phyloP scores from a whole-genome alignment of 352 stramenopile genomes.

The Pythium rhizo-oryzae region DNA sequence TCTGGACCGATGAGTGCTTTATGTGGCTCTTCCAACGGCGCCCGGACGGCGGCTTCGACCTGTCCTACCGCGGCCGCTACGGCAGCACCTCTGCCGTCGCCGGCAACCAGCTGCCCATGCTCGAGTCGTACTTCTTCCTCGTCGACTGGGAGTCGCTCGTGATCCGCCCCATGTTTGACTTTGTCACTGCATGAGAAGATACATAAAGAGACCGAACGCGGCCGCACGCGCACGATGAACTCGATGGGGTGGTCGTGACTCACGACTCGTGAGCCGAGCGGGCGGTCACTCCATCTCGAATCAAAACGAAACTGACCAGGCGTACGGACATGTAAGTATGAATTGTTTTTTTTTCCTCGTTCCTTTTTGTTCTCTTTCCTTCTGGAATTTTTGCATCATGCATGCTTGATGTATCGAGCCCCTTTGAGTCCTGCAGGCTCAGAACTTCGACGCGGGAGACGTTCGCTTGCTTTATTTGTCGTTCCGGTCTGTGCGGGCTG shows the following conservation, averaged over 20 bases:
- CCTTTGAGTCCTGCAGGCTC: slow-evolving; percentile 16
- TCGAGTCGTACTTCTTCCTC: slow-evolving; percentile 86
- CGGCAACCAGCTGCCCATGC: slow-evolving; percentile 81
- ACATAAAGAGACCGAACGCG: neutral
- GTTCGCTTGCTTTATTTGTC: neutral
- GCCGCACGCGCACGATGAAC: no score
- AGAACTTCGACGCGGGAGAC: neutral
- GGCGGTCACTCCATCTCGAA: no score
- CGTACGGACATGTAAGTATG: slow-evolving; percentile 6
- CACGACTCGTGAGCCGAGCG: no score
- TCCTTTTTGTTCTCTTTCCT: neutral
- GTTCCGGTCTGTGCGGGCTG: neutral
- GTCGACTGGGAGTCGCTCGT: slow-evolving; percentile 87
- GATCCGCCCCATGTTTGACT: slow-evolving; percentile 80
- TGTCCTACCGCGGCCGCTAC: slow-evolving; percentile 81
- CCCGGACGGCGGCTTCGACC: slow-evolving; percentile 61
- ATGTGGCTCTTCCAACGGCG: slow-evolving; percentile 82
- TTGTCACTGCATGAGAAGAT: slow-evolving; percentile 27
- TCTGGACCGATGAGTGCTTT: slow-evolving; percentile 88
- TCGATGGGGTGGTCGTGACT: no score
- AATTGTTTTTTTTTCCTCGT: neutral
- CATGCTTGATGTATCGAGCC: neutral
- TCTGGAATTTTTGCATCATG: neutral
- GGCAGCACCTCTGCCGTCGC: slow-evolving; percentile 81
- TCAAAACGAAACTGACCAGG: neutral